These are phyloP conservation scores for Aspergillus pseudoglaucus DNA, from an alignment of 2,329 filamentous ascomycete genomes.

Conservation along the genomic window DNA sequence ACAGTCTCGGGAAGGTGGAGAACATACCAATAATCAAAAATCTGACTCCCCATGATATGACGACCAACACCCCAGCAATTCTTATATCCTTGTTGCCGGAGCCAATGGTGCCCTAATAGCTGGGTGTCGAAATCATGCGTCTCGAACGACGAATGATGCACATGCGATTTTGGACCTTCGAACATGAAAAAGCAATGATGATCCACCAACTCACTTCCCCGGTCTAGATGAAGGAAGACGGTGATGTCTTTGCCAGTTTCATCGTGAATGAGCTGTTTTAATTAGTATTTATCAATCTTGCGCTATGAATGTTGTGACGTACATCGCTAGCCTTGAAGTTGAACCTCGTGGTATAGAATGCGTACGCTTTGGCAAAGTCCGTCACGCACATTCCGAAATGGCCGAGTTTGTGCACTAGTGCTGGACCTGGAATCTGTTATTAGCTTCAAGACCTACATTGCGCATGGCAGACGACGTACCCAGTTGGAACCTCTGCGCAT, in stretches of 20 bases:
- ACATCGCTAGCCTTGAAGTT: conserved; percentile 8
- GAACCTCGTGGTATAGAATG: conserved; percentile 7
- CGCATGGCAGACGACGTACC: neutral
- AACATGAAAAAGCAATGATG: conserved; percentile 52
- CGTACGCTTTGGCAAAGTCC: conserved; percentile 3
- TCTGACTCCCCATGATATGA: conserved; percentile 63
- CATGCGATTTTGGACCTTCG: conserved; percentile 35
- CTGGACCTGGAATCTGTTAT: conserved; percentile 6
- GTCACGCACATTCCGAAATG: conserved; percentile 13
- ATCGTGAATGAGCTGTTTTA: conserved; percentile 4
- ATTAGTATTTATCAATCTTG: neutral
- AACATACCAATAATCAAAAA: conserved; percentile 65
- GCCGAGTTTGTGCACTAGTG: conserved; percentile 15
- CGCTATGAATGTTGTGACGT: neutral
- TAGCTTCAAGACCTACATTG: neutral
- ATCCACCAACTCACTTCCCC: conserved; percentile 44
- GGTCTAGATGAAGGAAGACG: conserved; percentile 51
- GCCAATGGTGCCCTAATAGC: conserved; percentile 63
- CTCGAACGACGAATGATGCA: conserved; percentile 65
- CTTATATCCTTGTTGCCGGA: conserved; percentile 55
- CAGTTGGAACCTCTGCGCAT: conserved; percentile 10
- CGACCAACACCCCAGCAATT: conserved; percentile 65
- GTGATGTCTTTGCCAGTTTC: conserved; percentile 31
- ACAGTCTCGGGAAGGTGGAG: neutral
- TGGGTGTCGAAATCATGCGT: conserved; percentile 67